phyloP scores from a whole-genome alignment of 164 flowering plant species.

The Vitis amurensis region DNA sequence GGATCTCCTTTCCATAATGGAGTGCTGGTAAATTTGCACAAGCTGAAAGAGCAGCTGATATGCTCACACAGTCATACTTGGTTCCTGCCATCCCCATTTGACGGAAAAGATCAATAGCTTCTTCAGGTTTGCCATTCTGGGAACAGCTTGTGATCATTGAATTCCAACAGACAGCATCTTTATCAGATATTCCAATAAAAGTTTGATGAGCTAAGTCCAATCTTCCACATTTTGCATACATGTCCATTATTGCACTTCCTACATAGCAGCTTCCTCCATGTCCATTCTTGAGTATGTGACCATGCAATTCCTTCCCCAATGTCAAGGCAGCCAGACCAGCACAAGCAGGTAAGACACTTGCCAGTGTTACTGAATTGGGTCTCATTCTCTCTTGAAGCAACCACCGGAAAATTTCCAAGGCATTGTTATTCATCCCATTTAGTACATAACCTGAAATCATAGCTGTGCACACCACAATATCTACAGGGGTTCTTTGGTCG shows the following conservation, averaged over 20 bases:
- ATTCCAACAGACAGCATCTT: constrained; percentile 75
- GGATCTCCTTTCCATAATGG: constrained; percentile 69
- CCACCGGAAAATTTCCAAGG: constrained; percentile 48
- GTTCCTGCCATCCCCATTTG: constrained; percentile 52
- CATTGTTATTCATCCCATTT: constrained; percentile 62
- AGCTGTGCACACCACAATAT: constrained; percentile 66
- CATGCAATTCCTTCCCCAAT: constrained; percentile 75
- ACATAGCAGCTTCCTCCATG: constrained; percentile 48
- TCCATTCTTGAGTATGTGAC: constrained; percentile 50
- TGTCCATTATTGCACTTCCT: constrained; percentile 64
- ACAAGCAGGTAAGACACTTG: constrained; percentile 73
- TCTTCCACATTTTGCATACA: constrained; percentile 94
- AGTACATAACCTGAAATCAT: constrained; percentile 84
- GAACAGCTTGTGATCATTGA: constrained; percentile 66
- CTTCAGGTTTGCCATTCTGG: constrained; percentile 72
- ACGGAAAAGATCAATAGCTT: constrained; percentile 66
- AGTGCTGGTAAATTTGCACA: constrained; percentile 71
- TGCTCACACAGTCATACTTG: constrained; percentile 55
- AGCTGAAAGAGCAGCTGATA: constrained; percentile 80
- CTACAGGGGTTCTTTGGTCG: constrained; percentile 29
- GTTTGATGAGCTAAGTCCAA: constrained; percentile 54
- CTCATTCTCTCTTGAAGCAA: constrained; percentile 39
- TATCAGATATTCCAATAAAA: constrained; percentile 44
- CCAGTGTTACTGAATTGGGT: constrained; percentile 67
- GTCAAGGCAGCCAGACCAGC: constrained; percentile 56